Percentiles rank a stretch among this genome's conserved stretches.
phyloP scores from a whole-genome alignment of 108 stramenopile species.

The Craspedostauros australis region DNA sequence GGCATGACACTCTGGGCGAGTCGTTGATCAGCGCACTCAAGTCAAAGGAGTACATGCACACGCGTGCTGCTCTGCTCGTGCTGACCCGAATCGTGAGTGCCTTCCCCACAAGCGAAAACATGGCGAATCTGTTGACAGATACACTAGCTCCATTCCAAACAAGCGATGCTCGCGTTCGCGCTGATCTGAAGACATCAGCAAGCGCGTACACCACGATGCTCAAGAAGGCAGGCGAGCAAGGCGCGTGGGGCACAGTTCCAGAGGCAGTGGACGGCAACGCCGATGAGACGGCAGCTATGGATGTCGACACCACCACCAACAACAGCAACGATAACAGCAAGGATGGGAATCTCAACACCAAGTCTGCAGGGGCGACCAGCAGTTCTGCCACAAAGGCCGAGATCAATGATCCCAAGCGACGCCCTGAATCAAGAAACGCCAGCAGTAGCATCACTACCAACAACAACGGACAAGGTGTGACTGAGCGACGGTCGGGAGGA shows the following conservation, averaged over 20 bases:
- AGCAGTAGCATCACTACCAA: too few species aligned
- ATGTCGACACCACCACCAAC: constrained; percentile 56
- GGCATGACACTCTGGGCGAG: constrained; percentile 67
- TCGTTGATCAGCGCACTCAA: constrained; percentile 63
- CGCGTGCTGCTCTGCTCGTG: constrained; percentile 64
- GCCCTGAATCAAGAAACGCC: not conserved
- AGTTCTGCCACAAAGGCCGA: too few species aligned
- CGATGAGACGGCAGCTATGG: constrained; percentile 58
- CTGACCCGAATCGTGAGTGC: constrained; percentile 65
- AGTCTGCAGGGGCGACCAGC: too few species aligned
- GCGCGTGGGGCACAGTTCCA: constrained; percentile 82
- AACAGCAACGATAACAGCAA: constrained; percentile 65
- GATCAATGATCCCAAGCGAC: constrained; percentile 41
- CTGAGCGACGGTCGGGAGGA: not conserved
- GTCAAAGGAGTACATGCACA: constrained; percentile 83
- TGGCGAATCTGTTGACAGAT: constrained; percentile 65
- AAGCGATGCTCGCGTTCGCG: constrained; percentile 52
- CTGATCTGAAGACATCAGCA: constrained; percentile 79
- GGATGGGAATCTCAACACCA: too few species aligned
- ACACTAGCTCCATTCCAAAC: constrained; percentile 46
- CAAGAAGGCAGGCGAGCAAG: constrained; percentile 72
- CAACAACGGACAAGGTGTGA: constrained; percentile 1
- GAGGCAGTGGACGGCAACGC: constrained; percentile 66
- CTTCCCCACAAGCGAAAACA: constrained; percentile 67
- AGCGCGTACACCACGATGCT: constrained; percentile 69